Percentiles rank a stretch among this genome's conserved stretches.
phyloP scores from a whole-genome alignment of 1,139 yeast species.

The Nakaseomyces sp. region DNA sequence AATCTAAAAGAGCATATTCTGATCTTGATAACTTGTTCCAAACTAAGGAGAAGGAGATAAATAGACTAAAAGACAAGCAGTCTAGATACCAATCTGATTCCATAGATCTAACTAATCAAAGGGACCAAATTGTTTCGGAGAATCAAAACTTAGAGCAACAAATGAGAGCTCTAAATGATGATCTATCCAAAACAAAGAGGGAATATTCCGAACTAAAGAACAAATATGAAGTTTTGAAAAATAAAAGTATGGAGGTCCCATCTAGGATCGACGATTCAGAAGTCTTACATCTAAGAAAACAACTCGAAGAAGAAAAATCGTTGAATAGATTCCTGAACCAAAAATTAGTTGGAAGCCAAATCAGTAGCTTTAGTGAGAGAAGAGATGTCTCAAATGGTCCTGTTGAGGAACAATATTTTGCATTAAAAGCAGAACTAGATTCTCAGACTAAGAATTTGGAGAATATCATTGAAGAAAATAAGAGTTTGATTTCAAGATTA shows the following conservation, averaged over 20 bases:
- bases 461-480: slow-evolving; percentile 46
- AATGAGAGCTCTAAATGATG: slow-evolving; percentile 18
- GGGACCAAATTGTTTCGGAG: slow-evolving; percentile 21
- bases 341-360: slow-evolving; percentile 12
- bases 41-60: slow-evolving; percentile 33
- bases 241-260: slow-evolving; percentile 11
- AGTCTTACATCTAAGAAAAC: slow-evolving; percentile 21
- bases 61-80: slow-evolving; percentile 28
- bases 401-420: slow-evolving; percentile 15
- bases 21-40: slow-evolving; percentile 29
- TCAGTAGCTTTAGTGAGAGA: slow-evolving; percentile 2
- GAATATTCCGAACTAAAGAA: slow-evolving; percentile 25
- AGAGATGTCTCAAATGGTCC: slow-evolving; percentile 6
- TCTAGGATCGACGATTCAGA: slow-evolving; percentile 14
- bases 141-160: slow-evolving; percentile 17
- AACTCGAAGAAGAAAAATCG: slow-evolving; percentile 24
- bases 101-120: slow-evolving; percentile 23
- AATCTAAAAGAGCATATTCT: slow-evolving; percentile 25
- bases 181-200: slow-evolving; percentile 20
- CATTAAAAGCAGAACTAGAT: slow-evolving; percentile 41
- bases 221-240: slow-evolving; percentile 25
- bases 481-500: slow-evolving; percentile 48
- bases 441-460: slow-evolving; percentile 45
- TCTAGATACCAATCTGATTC: slow-evolving; percentile 25
- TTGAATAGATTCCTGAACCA: slow-evolving; percentile 25